Conservation (phyloP, 1,284 basidiomycete genomes). For the Boletus subluridellus region DNA sequence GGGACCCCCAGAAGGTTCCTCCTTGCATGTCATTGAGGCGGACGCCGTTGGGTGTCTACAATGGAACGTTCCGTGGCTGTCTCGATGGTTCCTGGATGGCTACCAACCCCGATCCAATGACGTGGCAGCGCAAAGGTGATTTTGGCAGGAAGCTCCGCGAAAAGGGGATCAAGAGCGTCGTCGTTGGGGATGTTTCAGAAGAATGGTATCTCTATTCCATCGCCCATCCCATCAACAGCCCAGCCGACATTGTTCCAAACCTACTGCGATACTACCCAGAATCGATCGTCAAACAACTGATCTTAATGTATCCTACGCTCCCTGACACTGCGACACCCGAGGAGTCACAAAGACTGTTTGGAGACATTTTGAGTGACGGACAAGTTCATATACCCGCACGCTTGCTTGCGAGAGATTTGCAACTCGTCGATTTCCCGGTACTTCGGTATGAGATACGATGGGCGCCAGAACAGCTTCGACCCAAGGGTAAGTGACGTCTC, state of each 20-base stretch:
- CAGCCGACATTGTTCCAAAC: conserved; percentile 53
- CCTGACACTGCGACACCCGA: conserved; percentile 28
- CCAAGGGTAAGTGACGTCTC: conserved; percentile 42
- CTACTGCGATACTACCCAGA: not conserved
- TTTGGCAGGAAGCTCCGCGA: conserved; percentile 51
- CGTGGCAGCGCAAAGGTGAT: conserved; percentile 59
- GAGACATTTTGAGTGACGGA: conserved; percentile 49
- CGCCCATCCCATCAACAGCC: conserved; percentile 51
- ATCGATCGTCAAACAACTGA: too few species aligned
- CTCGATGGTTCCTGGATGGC: conserved; percentile 56
- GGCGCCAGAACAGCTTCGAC: conserved; percentile 56
- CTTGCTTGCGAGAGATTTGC: conserved; percentile 55
- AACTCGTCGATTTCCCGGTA: conserved; percentile 11
- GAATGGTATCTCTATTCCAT: conserved; percentile 76
- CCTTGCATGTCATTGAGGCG: conserved; percentile 55
- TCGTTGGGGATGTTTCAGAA: conserved; percentile 64
- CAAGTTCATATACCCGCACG: conserved; percentile 12
- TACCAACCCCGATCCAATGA: conserved; percentile 51
- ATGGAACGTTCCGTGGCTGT: conserved; percentile 66
- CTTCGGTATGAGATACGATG: conserved; percentile 35
- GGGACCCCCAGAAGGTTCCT: conserved; percentile 42
- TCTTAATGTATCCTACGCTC: conserved; percentile 38
- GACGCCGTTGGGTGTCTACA: conserved; percentile 47
- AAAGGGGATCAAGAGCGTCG: conserved; percentile 59
- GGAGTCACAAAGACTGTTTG: conserved; percentile 30